A percentile compares a stretch with the other conserved stretches of the same genome.
Evolutionary conservation across 148 eudicot genomes (phyloP).

Genomic region (Cornus suecica): DNA sequence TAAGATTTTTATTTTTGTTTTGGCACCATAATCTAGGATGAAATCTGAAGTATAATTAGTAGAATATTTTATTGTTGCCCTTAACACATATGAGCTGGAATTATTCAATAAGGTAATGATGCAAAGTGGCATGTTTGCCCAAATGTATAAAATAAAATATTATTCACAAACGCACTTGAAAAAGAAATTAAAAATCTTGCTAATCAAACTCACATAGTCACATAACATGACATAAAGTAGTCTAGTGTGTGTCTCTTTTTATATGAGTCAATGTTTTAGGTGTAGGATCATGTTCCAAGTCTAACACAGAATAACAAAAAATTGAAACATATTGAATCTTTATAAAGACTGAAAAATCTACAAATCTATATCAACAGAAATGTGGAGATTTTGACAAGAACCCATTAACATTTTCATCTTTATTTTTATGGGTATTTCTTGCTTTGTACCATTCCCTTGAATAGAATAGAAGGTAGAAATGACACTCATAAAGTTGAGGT

Average conservation of each 20-base stretch:
- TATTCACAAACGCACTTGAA: slow-evolving; percentile 1
- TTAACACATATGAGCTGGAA: background rate
- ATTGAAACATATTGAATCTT: slow-evolving; percentile 45
- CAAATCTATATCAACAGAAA: slow-evolving; percentile 8
- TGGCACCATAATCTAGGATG: background rate
- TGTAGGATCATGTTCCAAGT: slow-evolving; percentile 15
- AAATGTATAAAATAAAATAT: background rate
- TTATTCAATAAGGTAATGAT: slow-evolving; percentile 16
- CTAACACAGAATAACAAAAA: slow-evolving; percentile 7
- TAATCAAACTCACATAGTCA: slow-evolving; percentile 3
- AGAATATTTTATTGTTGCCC: background rate
- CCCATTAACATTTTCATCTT: slow-evolving; percentile 17
- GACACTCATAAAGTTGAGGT: slow-evolving; percentile 17
- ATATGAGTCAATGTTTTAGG: background rate
- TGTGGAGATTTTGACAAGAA: slow-evolving; percentile 25
- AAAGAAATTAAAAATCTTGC: slow-evolving; percentile 9
- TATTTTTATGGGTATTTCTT: background rate
- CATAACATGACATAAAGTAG: slow-evolving; percentile 20
- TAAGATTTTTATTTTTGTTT: no score
- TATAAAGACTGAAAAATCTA: slow-evolving; percentile 28
- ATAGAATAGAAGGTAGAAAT: slow-evolving; percentile 14
- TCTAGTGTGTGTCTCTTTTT: slow-evolving; percentile 9
- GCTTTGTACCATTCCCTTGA: slow-evolving; percentile 27
- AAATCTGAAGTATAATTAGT: background rate
- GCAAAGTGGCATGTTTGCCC: slow-evolving; percentile 14